Evolutionary conservation across 2,329 filamentous ascomycete species (phyloP).

Genomic region (Boeremia lycopersici): DNA sequence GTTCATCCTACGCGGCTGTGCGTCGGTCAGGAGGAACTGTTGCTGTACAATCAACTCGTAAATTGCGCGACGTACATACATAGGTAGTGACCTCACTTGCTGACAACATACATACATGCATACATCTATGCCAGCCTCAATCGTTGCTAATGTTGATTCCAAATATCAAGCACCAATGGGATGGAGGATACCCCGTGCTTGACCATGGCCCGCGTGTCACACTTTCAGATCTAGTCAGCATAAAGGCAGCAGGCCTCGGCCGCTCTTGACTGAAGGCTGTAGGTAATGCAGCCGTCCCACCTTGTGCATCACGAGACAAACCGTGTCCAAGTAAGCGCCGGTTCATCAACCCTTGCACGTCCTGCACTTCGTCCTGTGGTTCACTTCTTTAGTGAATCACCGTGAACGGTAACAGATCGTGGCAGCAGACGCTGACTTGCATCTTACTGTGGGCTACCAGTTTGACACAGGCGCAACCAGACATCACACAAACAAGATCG

Average conservation of each 20-base stretch:
- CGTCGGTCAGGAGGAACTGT: background rate
- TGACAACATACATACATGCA: background rate
- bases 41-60: slow-evolving; percentile 16
- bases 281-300: slow-evolving; percentile 24
- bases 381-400: slow-evolving; percentile 19
- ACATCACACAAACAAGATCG: slow-evolving; percentile 17
- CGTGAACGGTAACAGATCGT: slow-evolving; percentile 27
- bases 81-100: background rate
- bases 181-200: slow-evolving; percentile 14
- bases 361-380: slow-evolving; percentile 16
- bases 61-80: background rate
- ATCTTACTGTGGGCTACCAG: slow-evolving; percentile 17
- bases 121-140: background rate
- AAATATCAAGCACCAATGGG: background rate
- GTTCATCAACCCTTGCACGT: slow-evolving; percentile 16
- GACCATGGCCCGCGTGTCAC: slow-evolving; percentile 37
- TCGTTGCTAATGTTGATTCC: background rate
- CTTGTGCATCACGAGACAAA: slow-evolving; percentile 41
- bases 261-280: slow-evolving; percentile 26
- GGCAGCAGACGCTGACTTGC: slow-evolving; percentile 25
- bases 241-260: slow-evolving; percentile 36
- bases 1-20: background rate
- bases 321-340: slow-evolving; percentile 28
- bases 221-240: slow-evolving; percentile 19
- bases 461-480: slow-evolving; percentile 10